phyloP scores from a whole-genome alignment of 2,329 filamentous ascomycete species.

The Fusarium hostae region DNA sequence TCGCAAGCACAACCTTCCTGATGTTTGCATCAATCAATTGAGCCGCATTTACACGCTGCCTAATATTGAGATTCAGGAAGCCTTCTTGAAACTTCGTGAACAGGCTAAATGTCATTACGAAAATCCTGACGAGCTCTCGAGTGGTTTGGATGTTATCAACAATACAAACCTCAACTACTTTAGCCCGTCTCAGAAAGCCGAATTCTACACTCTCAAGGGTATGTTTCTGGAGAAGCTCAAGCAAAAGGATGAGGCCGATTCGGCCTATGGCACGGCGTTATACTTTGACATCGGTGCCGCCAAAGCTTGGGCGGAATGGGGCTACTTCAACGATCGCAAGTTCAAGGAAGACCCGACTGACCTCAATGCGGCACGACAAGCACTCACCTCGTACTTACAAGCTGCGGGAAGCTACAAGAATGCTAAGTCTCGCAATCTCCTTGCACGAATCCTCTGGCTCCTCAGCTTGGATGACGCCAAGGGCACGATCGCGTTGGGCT shows the following conservation, averaged over 20 bases:
- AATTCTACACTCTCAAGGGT: slow-evolving; percentile 98
- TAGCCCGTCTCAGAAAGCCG: slow-evolving; percentile 92
- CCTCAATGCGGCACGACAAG: slow-evolving; percentile 86
- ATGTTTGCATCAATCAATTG: slow-evolving; percentile 96
- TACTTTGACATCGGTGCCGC: slow-evolving; percentile 96
- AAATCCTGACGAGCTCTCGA: slow-evolving; percentile 90
- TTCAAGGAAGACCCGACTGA: slow-evolving; percentile 92
- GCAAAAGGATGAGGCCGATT: slow-evolving; percentile 90
- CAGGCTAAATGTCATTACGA: slow-evolving; percentile 99
- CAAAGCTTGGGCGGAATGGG: slow-evolving; percentile 99
- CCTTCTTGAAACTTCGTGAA: slow-evolving; percentile 97
- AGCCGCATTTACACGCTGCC: slow-evolving; percentile 98
- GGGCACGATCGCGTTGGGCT: slow-evolving; percentile 83
- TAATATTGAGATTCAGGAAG: slow-evolving; percentile 99
- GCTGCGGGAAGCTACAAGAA: slow-evolving; percentile 97
- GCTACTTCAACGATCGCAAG: slow-evolving; percentile 94
- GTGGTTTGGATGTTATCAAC: slow-evolving; percentile 96
- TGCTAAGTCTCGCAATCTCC: slow-evolving; percentile 91
- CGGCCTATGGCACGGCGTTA: slow-evolving; percentile 92
- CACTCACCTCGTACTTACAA: slow-evolving; percentile 95
- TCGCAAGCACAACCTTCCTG: slow-evolving; percentile 93
- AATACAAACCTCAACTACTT: slow-evolving; percentile 99
- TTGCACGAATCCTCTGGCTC: slow-evolving; percentile 94
- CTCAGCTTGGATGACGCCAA: slow-evolving; percentile 92
- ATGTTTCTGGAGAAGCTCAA: slow-evolving; percentile 98